Percentiles rank a stretch among this genome's conserved stretches.
Conservation (phyloP, 164 flowering plant genomes). For the Chloranthus sessilifolius region DNA sequence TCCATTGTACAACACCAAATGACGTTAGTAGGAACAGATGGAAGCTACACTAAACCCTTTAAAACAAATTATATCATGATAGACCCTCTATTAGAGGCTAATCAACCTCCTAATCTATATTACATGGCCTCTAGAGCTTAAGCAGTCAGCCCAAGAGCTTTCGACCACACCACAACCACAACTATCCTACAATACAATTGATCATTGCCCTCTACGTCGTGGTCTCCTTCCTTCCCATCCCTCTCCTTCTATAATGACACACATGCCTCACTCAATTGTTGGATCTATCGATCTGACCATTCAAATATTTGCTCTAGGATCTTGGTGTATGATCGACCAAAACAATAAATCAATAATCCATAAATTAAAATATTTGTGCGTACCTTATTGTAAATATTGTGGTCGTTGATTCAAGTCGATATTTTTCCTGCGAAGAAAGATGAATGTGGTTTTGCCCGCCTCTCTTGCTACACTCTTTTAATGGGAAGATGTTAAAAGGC, state of each 20-base stretch:
- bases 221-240: slow-evolving; percentile 6
- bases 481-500: too few species aligned
- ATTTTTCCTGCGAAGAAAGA: too few species aligned
- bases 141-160: slow-evolving; percentile 5
- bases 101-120: slow-evolving; percentile 15
- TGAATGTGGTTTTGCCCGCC: too few species aligned
- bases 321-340: too few species aligned
- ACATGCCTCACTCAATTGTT: slow-evolving; percentile 5
- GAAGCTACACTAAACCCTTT: slow-evolving; percentile 18
- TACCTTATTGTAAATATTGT: too few species aligned
- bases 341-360: too few species aligned
- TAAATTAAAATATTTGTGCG: too few species aligned
- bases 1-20: slow-evolving; percentile 15
- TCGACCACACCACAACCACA: slow-evolving; percentile 23
- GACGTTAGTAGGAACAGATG: slow-evolving; percentile 17
- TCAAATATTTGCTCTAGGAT: too few species aligned
- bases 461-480: too few species aligned
- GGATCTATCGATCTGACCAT: too few species aligned
- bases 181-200: slow-evolving; percentile 21
- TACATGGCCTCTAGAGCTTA: slow-evolving; percentile 28
- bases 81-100: slow-evolving; percentile 15
- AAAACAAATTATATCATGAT: slow-evolving; percentile 16
- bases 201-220: not conserved
- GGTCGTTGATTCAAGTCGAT: too few species aligned
- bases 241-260: slow-evolving; percentile 13